A percentile compares a stretch with the other conserved stretches of the same genome.
Evolutionary conservation across 257 asterid genomes (phyloP).

Genomic region (Solanum corneliomulleri): DNA sequence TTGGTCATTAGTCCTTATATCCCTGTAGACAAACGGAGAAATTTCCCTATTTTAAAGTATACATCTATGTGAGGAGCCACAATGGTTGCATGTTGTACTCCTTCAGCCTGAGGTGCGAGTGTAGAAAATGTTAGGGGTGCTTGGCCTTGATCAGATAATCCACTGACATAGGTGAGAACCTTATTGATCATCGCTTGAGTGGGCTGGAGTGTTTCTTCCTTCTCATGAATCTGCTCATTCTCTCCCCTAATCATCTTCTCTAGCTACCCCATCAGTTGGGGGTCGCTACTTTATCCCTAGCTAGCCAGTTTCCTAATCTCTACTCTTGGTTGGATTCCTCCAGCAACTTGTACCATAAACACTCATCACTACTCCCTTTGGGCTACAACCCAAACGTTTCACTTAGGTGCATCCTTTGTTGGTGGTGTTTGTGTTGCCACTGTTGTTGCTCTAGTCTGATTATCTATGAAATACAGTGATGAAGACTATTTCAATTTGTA

Average conservation of each 20-base stretch:
- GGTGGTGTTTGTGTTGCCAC: background rate
- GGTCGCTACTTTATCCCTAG: background rate
- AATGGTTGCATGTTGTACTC: background rate
- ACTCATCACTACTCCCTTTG: background rate
- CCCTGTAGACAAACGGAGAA: background rate
- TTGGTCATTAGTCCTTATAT: background rate
- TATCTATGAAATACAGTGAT: background rate
- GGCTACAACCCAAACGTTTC: background rate
- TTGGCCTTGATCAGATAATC: too few species aligned
- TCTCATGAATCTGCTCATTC: background rate
- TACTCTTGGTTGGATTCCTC: background rate
- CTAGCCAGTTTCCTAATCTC: background rate
- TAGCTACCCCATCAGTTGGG: background rate
- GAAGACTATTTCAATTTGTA: background rate
- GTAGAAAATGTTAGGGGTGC: background rate
- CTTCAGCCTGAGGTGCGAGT: background rate
- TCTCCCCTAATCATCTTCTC: background rate
- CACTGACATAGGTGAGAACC: background rate
- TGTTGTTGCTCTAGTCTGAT: background rate
- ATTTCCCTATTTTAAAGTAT: too few species aligned
- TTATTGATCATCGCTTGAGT: background rate
- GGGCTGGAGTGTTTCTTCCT: background rate
- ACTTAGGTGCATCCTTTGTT: too few species aligned
- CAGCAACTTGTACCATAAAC: background rate
- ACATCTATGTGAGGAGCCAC: background rate